Percentiles rank a stretch among this genome's conserved stretches.
These are phyloP conservation scores for Hirschioporus abietinus DNA, from an alignment of 768 basidiomycete genomes.

Conservation along the genomic window DNA sequence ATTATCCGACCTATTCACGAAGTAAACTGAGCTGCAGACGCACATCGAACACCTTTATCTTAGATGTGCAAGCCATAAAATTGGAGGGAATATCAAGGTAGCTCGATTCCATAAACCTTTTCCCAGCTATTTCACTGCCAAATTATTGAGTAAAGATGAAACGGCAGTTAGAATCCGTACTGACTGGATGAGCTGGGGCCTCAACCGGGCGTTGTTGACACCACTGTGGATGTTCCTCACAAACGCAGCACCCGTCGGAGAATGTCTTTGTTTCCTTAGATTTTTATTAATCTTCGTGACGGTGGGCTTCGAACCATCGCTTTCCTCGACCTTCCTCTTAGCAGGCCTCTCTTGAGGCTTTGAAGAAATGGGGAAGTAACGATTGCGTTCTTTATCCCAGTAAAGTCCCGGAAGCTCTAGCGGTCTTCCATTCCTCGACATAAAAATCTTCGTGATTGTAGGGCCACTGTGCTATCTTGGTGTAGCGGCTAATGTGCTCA, in stretches of 20 bases:
- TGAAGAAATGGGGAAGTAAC: constrained; percentile 53
- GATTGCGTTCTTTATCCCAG: constrained; percentile 44
- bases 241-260: not conserved
- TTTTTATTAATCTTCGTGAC: not conserved
- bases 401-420: constrained; percentile 50
- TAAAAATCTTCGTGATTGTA: not conserved
- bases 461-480: too few species aligned
- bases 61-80: not conserved
- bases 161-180: not conserved
- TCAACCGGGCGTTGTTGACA: not conserved
- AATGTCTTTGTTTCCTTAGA: not conserved
- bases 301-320: not conserved
- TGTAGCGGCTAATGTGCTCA: too few species aligned
- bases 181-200: not conserved
- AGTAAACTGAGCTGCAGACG: not conserved
- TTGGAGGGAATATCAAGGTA: not conserved
- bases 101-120: not conserved
- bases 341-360: constrained; percentile 18
- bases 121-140: not conserved
- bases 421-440: constrained; percentile 30
- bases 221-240: not conserved
- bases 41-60: not conserved
- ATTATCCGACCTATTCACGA: not conserved
- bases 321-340: not conserved
- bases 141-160: not conserved